Evolutionary conservation across 2,329 filamentous ascomycete genomes (phyloP).

Genomic region (Aspergillus piperis): DNA sequence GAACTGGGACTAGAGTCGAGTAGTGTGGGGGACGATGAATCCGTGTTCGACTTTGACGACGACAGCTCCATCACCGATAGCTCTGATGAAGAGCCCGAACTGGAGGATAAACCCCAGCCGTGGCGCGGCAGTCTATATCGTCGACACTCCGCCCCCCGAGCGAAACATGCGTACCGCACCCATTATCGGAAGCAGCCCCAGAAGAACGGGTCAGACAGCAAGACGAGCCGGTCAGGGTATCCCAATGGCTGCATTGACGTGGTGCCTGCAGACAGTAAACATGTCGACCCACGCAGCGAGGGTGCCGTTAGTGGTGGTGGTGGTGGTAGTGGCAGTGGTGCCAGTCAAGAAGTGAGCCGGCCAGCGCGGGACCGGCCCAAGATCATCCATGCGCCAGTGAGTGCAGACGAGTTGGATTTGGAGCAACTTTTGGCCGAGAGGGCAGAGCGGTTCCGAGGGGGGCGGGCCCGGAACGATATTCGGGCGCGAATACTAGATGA

Average conservation of each 20-base stretch:
- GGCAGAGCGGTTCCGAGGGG: slow-evolving; percentile 9
- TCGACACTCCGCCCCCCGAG: slow-evolving; percentile 22
- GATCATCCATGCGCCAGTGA: slow-evolving; percentile 20
- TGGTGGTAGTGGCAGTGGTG: not conserved
- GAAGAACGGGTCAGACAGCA: slow-evolving; percentile 11
- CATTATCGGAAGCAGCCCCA: slow-evolving; percentile 29
- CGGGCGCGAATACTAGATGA: slow-evolving; percentile 32
- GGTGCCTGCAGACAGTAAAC: slow-evolving; percentile 26
- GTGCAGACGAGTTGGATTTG: slow-evolving; percentile 17
- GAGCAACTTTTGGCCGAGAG: slow-evolving; percentile 7
- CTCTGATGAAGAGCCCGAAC: slow-evolving; percentile 24
- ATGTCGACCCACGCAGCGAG: slow-evolving; percentile 3
- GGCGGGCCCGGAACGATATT: slow-evolving; percentile 25
- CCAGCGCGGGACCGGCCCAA: slow-evolving; percentile 23
- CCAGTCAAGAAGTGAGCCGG: slow-evolving; percentile 16
- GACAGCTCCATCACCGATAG: slow-evolving; percentile 31
- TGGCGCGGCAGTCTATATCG: slow-evolving; percentile 23
- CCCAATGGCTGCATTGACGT: slow-evolving; percentile 25
- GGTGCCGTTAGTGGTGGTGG: slow-evolving; percentile 6
- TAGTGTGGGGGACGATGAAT: slow-evolving; percentile 34
- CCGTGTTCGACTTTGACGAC: slow-evolving; percentile 18
- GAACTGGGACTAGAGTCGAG: slow-evolving; percentile 21
- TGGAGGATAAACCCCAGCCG: slow-evolving; percentile 17
- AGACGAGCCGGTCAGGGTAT: slow-evolving; percentile 17
- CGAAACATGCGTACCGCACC: slow-evolving; percentile 25